These are phyloP conservation scores for Ustilago vetiveriae DNA, from an alignment of 1,284 basidiomycete genomes.

Conservation along the genomic window DNA sequence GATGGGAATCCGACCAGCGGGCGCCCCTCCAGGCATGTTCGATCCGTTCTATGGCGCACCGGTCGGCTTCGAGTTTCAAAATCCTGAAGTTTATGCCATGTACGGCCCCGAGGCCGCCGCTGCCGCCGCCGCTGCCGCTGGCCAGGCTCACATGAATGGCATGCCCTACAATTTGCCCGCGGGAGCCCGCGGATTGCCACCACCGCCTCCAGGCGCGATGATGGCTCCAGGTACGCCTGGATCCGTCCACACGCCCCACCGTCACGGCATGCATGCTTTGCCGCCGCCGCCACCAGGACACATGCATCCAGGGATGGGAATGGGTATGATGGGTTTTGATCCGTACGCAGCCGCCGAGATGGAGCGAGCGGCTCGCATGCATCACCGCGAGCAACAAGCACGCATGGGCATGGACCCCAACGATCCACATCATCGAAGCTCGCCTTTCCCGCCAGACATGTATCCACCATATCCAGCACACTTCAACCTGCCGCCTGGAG, in stretches of 20 bases:
- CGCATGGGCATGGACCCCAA: constrained; percentile 34
- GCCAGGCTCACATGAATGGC: constrained; percentile 44
- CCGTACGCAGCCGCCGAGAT: constrained; percentile 45
- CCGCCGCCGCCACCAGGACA: constrained; percentile 31
- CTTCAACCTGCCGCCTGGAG: constrained; percentile 24
- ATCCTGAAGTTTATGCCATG: constrained; percentile 41
- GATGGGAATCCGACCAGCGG: constrained; percentile 59
- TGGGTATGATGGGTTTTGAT: constrained; percentile 43
- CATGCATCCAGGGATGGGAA: constrained; percentile 35
- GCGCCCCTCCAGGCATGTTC: constrained; percentile 38
- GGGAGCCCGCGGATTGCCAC: constrained; percentile 20
- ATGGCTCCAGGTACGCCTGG: constrained; percentile 33
- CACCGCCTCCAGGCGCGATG: constrained; percentile 39
- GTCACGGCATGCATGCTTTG: constrained; percentile 31
- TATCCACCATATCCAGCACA: constrained; percentile 39
- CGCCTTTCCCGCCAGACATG: constrained; percentile 44
- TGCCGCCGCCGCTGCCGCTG: constrained; percentile 32
- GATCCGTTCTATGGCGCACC: constrained; percentile 40
- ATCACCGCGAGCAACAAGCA: constrained; percentile 43
- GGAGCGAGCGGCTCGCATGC: constrained; percentile 46
- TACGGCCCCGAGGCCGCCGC: constrained; percentile 44
- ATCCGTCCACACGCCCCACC: constrained; percentile 23
- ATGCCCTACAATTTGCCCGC: constrained; percentile 30
- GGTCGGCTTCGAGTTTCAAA: constrained; percentile 33
- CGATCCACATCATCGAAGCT: constrained; percentile 38